phyloP scores from a whole-genome alignment of 805 yeast genomes.

The Candida khao-thaluensis region DNA sequence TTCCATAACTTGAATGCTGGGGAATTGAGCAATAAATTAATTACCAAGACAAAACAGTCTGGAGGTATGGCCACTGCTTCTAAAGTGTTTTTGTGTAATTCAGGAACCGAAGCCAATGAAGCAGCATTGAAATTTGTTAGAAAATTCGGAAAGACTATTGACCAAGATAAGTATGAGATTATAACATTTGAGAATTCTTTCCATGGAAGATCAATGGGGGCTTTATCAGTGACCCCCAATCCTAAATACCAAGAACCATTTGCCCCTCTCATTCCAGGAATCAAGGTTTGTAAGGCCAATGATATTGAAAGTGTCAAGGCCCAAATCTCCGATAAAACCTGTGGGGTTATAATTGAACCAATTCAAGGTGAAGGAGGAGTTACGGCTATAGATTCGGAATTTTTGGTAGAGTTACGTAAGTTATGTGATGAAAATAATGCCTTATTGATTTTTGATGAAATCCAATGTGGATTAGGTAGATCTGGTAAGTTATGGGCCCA shows the following conservation, averaged over 20 bases:
- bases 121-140: conserved; percentile 67
- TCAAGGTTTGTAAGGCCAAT: conserved; percentile 62
- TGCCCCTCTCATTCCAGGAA: conserved; percentile 89
- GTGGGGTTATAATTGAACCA: conserved; percentile 95
- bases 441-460: conserved; percentile 86
- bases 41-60: conserved; percentile 61
- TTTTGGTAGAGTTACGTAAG: conserved; percentile 61
- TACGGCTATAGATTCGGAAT: conserved; percentile 61
- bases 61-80: conserved; percentile 85
- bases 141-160: conserved; percentile 64
- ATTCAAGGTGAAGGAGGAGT: conserved; percentile 99
- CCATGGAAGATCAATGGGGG: conserved; percentile 96
- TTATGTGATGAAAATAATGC: conserved; percentile 70
- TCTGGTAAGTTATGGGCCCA: conserved; percentile 95
- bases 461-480: conserved; percentile 95
- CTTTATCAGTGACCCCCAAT: conserved; percentile 88
- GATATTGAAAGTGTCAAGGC: conserved; percentile 59
- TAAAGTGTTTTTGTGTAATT: conserved; percentile 62
- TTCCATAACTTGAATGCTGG: conserved; percentile 85
- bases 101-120: conserved; percentile 61
- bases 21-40: conserved; percentile 67
- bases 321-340: conserved; percentile 57
- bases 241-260: conserved; percentile 92
- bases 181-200: conserved; percentile 87
- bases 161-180: conserved; percentile 62